Base-by-base conservation (phyloP, 2,329 filamentous ascomycete species). In the Neurospora sp. region DNA sequence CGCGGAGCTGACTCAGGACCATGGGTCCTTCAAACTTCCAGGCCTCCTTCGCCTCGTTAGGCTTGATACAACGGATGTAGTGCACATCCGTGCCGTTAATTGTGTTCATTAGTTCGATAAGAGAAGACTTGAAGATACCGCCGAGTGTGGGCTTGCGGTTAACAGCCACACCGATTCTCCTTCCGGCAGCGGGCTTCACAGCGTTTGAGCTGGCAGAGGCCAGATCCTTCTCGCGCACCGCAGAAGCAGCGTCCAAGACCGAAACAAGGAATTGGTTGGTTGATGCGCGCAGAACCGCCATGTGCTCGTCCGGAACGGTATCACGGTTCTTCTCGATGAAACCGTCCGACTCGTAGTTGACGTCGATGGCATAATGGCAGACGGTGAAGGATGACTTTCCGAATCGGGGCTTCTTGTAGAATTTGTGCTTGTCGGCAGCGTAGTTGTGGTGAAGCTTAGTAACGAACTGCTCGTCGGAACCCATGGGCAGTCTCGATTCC, bases 261-360 rank as follows among this genome's bases (percentile, higher is more conserved):
- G 93, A 87, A 65, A 87, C 88, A 69, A 99, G 84, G 84, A 99
- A 99, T 67, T 84, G 83, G 81, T 97, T 99, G 39, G 88, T 90
- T 0, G 93, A 96, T 68, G 89, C 89, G 75, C 89, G 91, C 73
- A 99, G 86, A 43, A 99, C 91, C 71, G 96, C 93, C 89, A 99
- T 92, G 79, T 98, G 96, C 82, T 99, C 96, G 78, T 99, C 96
- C 6, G 96, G 96, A 66, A 99, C 96, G 23, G 96, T 99, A 80
- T 99, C 96, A 80, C 96, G 89, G 81, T 99, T 99, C 87, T 99
- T 99, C 81, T 99, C 96, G 77, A 99, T 97, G 82, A 99, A 99
- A 66, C 96, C 96, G 76, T 99, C 96, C 1, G 95, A 98, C 81
- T 99, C 96, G 79, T 99, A 99, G 19, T 95, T 98, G 75, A 99